A percentile compares a stretch with the other conserved stretches of the same genome.
phyloP scores from a whole-genome alignment of 2,329 filamentous ascomycete species.

The Colletotrichum liriopes region DNA sequence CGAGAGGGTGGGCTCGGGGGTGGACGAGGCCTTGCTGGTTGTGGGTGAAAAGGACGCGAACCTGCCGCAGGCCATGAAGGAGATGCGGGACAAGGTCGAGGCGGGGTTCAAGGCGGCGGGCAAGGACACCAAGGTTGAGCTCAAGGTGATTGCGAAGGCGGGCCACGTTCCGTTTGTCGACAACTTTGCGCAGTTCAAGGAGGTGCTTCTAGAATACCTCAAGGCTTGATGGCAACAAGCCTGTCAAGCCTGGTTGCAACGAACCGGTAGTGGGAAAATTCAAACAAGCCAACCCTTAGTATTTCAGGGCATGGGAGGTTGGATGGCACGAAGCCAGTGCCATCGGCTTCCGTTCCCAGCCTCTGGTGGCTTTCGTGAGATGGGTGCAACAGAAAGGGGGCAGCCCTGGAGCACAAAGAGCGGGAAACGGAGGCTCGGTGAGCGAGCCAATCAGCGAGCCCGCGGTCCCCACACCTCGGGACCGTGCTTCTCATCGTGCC shows the following conservation, averaged over 20 bases:
- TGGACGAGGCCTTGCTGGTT: slow-evolving; percentile 55
- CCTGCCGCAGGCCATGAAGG: slow-evolving; percentile 56
- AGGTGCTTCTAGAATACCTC: slow-evolving; percentile 48
- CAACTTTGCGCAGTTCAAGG: slow-evolving; percentile 52
- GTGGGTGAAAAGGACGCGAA: slow-evolving; percentile 61
- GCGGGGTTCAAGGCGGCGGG: slow-evolving; percentile 49
- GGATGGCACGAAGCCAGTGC: slow-evolving; percentile 9
- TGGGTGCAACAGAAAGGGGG: slow-evolving; percentile 9
- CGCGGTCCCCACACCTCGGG: rapidly evolving
- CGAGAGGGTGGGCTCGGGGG: slow-evolving; percentile 51
- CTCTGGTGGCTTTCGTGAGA: slow-evolving; percentile 26
- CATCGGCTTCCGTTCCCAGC: slow-evolving; percentile 32
- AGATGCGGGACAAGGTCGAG: slow-evolving; percentile 55
- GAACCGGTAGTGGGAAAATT: not conserved
- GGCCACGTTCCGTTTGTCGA: slow-evolving; percentile 59
- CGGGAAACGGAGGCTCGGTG: slow-evolving; percentile 8
- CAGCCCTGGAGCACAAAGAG: slow-evolving; percentile 11
- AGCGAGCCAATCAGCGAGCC: not conserved
- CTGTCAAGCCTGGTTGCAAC: slow-evolving; percentile 3
- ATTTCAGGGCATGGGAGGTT: slow-evolving; percentile 5
- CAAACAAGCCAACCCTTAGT: slow-evolving; percentile 2
- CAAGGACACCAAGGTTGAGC: slow-evolving; percentile 48
- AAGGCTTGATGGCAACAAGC: slow-evolving; percentile 22
- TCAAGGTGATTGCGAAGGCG: slow-evolving; percentile 54
- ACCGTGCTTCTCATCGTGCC: not conserved